Base-by-base conservation (phyloP, 345 rosid species). In the Syzygium aqueum region DNA sequence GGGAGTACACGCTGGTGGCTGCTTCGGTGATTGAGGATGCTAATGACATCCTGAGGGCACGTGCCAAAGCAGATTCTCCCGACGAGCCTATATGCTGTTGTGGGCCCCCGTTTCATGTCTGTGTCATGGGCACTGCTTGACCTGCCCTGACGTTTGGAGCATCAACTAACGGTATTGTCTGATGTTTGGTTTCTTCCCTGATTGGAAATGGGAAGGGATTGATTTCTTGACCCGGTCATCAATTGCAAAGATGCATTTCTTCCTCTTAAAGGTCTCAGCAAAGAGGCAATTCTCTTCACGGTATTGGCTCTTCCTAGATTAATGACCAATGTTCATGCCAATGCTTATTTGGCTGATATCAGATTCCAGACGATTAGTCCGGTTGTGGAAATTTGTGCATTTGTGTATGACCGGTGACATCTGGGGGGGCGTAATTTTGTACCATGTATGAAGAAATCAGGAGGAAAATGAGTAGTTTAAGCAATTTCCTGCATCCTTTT, bases 61-160 rank as follows among this genome's bases (percentile, higher is more conserved):
- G 98, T 65, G 98, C 99, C 25, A 93, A 90, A 90, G 92, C 96
- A 0, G 92, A 90, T 59, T 94, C 95, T 4, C 90, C 95, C 16
- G 97, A 96, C 49, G 99, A 98, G 89, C 97, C 99, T 11, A 96
- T 98, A 67, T 94, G 94, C 90, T 98, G 98, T 33, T 95, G 97
- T n/a, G 99, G 98, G 23, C 98, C 99, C 23, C 99, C 98, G 9
- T 98, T 95, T 84, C 98, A 93, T 85, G 91, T 96, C 59, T 91
- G 94, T 80, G 98, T 95, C 78, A 33, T 90, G 21, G 99, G 99
- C 43, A 91, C 94, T n/a, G 94, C 91, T 51, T 91, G 92, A 93
- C 73, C 82, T 22, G 87, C 63, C 43, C 7, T 49, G 21, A 10
- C 15, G 30, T 23, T 53, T 22, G n/a, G 51, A 13, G 25, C 51